phyloP scores from a whole-genome alignment of 1,139 yeast genomes.

The Diutina mesorugosa region DNA sequence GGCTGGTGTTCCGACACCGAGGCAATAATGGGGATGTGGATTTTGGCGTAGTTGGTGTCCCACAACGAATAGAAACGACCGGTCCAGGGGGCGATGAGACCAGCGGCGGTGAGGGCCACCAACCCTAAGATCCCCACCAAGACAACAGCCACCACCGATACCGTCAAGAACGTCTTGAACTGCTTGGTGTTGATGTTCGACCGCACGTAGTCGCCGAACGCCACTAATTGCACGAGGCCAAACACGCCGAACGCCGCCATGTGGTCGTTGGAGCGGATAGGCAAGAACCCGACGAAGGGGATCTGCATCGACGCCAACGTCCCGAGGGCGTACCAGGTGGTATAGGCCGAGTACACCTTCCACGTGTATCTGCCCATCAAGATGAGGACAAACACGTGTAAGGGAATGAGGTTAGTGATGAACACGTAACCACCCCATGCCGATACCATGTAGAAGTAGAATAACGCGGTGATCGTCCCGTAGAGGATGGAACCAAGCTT shows the following conservation, averaged over 20 bases:
- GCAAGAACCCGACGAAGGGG: constrained; percentile 95
- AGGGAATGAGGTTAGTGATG: constrained; percentile 93
- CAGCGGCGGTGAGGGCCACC: constrained; percentile 72
- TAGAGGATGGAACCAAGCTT: constrained; percentile 82
- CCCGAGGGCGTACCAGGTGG: constrained; percentile 95
- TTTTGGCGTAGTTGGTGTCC: constrained; percentile 96
- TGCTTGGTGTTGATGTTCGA: constrained; percentile 61
- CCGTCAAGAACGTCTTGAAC: constrained; percentile 59
- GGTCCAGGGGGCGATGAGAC: constrained; percentile 98
- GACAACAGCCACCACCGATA: constrained; percentile 44
- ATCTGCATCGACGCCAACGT: constrained; percentile 98
- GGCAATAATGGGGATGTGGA: constrained; percentile 97
- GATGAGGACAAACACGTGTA: constrained; percentile 82
- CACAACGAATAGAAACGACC: constrained; percentile 97
- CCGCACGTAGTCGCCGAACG: constrained; percentile 74
- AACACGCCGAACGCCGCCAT: constrained; percentile 98
- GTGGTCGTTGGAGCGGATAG: constrained; percentile 94
- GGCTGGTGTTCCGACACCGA: constrained; percentile 99
- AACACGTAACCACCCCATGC: constrained; percentile 99
- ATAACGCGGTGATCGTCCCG: constrained; percentile 75
- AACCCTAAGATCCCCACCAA: constrained; percentile 58
- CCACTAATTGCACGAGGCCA: constrained; percentile 85
- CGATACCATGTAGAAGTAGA: constrained; percentile 96
- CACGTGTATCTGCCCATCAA: constrained; percentile 91
- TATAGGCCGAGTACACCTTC: constrained; percentile 77